Base-by-base conservation (phyloP, 306 rosid genomes). In the Pyrus betulifolia region DNA sequence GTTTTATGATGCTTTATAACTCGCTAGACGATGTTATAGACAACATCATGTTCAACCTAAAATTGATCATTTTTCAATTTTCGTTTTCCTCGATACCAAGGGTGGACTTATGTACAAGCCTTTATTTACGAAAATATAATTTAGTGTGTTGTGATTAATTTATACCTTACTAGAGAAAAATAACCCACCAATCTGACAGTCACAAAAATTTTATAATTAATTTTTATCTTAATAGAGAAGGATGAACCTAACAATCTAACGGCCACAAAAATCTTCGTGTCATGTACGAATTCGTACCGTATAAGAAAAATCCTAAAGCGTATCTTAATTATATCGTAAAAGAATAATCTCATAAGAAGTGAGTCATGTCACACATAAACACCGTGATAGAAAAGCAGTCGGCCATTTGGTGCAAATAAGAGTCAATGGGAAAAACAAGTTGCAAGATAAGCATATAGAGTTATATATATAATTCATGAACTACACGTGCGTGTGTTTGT, bases 361-460 rank as follows among this genome's bases (percentile, higher is more conserved):
- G 68, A 52, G 42, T 59, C 58, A 60, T 60, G 49, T 74, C 69
- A 25, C n/a, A 25, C 13, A 19, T 27, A 28, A 62, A 28, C 69
- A 28, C 4, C 18, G 57, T 44, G 70, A 28, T 44, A 61, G 42
- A 35, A 74, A 74, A 74, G 61, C 61, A 62, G 78, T 62, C 61
- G 38, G 45, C 30, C 70, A 74, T 62, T 45, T 45, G 70, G 60
- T 21, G 61, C 45, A 62, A 35, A 57, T 19, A 1, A 44, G 58
- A 74, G 78, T 44, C 46, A 45, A 42, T n/a, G 27, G 78, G 45
- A 74, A 74, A 61, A 17, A 74, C 60, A 74, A 61, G 78, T 71
- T 12, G 75, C 38, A 65, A n/a, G 27, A 55, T 51, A 55, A 71
- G 1, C 0, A 46, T 14, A 46, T 4, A 25, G 27, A 2, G 2